phyloP scores from a whole-genome alignment of 495 filamentous ascomycete species.

The Annulohypoxylon maeteangense region DNA sequence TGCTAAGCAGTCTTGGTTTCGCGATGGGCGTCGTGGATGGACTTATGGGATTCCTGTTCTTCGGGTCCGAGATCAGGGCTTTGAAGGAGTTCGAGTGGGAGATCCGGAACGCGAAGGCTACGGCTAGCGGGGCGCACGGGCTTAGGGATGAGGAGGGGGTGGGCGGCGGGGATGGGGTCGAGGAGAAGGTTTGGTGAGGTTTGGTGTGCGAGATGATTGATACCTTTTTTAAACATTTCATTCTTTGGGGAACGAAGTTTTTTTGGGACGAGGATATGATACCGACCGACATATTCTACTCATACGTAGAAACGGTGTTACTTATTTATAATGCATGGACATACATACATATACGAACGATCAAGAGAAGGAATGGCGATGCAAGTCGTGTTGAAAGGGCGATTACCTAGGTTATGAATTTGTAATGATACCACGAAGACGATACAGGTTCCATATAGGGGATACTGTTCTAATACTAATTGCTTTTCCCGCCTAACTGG shows the following conservation, averaged over 20 bases:
- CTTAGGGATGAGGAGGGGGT: constrained; percentile 29
- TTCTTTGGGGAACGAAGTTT: not conserved
- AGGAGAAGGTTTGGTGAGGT: constrained; percentile 21
- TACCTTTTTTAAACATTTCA: too few species aligned
- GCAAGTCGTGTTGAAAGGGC: constrained; percentile 1
- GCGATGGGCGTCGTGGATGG: constrained; percentile 82
- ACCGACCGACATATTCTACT: too few species aligned
- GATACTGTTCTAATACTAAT: constrained; percentile 29
- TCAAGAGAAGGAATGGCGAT: not conserved
- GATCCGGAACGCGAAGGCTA: constrained; percentile 72
- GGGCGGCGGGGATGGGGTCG: constrained; percentile 20
- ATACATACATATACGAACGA: not conserved
- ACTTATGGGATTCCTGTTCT: constrained; percentile 85
- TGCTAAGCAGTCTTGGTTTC: constrained; percentile 81
- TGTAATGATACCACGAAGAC: constrained; percentile 26
- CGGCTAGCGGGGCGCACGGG: constrained; percentile 40
- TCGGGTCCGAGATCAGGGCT: constrained; percentile 81
- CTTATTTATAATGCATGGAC: not conserved
- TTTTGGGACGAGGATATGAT: not conserved
- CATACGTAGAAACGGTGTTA: not conserved
- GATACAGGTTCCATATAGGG: constrained; percentile 23
- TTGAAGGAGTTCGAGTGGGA: constrained; percentile 98
- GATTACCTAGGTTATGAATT: constrained; percentile 9
- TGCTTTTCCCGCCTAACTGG: constrained; percentile 13
- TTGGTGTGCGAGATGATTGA: too few species aligned